Conservation (phyloP, 805 yeast genomes). For the Pichia occidentalis region DNA sequence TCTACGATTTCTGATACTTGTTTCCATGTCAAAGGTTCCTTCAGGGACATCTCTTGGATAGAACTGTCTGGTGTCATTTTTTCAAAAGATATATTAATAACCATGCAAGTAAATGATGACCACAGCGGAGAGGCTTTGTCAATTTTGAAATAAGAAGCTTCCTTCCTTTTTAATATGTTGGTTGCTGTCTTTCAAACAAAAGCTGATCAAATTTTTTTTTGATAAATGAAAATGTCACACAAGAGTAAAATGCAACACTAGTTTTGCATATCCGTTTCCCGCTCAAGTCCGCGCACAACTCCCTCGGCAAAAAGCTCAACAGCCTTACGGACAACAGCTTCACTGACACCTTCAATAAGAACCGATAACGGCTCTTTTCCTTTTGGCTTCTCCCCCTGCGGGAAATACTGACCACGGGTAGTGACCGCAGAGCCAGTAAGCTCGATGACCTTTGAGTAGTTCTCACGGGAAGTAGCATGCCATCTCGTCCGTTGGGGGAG, state of each 20-base stretch:
- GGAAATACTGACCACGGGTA: constrained; percentile 70
- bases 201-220: too few relatives aligned
- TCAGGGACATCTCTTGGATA: constrained; percentile 1
- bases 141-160: too few relatives aligned
- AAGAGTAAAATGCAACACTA: too few relatives aligned
- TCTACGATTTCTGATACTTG: constrained; percentile 34
- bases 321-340: constrained; percentile 51
- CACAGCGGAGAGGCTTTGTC: too few relatives aligned
- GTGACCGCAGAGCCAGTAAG: constrained; percentile 72
- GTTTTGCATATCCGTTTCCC: too few relatives aligned
- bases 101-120: too few relatives aligned
- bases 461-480: constrained; percentile 65
- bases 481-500: constrained; percentile 76
- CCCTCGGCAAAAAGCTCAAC: constrained; percentile 48
- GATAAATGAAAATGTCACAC: too few relatives aligned
- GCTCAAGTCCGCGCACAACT: constrained; percentile 43
- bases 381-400: constrained; percentile 64
- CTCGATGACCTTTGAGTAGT: constrained; percentile 57
- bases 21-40: constrained; percentile 42
- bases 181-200: too few relatives aligned
- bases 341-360: constrained; percentile 68
- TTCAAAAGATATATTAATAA: too few relatives aligned
- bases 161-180: too few relatives aligned
- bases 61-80: neutral
- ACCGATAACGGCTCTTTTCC: too few relatives aligned